These are phyloP conservation scores for Pseudognaphalium luteoalbum DNA, from an alignment of 129 eudicot genomes.

Conservation along the genomic window DNA sequence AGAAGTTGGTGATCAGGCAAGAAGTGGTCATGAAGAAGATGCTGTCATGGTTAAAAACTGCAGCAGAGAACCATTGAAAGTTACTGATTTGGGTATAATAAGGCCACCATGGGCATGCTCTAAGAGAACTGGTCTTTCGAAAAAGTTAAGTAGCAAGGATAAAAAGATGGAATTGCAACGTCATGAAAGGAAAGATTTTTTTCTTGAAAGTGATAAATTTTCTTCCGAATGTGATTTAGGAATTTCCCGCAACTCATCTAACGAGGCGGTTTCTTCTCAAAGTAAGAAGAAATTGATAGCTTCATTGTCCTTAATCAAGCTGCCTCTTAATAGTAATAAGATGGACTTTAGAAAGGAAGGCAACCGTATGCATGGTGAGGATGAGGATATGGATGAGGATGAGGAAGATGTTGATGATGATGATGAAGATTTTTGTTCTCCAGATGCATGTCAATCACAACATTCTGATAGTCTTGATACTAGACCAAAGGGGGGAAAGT, in stretches of 20 bases:
- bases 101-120: conserved; percentile 62
- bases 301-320: conserved; percentile 3
- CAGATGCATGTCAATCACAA: conserved; percentile 18
- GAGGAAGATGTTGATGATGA: not conserved
- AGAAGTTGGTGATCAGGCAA: conserved; percentile 40
- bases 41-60: conserved; percentile 26
- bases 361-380: conserved; percentile 9
- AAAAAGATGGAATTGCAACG: conserved; percentile 12
- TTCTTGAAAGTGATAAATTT: conserved; percentile 31
- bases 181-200: conserved; percentile 24
- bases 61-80: conserved; percentile 21
- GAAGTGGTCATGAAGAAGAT: conserved; percentile 24
- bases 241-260: conserved; percentile 19
- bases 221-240: conserved; percentile 14
- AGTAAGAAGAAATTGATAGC: conserved; percentile 23
- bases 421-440: conserved; percentile 12
- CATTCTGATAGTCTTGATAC: conserved; percentile 22
- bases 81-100: conserved; percentile 28
- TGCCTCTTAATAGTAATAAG: not conserved
- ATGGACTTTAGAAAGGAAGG: conserved; percentile 21
- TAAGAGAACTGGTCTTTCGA: conserved; percentile 46
- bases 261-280: conserved; percentile 8
- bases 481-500: conserved; percentile 34
- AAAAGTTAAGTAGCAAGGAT: conserved; percentile 31
- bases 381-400: not conserved